Conservation (phyloP, 352 stramenopile genomes). For the Phytophthora foliorum region DNA sequence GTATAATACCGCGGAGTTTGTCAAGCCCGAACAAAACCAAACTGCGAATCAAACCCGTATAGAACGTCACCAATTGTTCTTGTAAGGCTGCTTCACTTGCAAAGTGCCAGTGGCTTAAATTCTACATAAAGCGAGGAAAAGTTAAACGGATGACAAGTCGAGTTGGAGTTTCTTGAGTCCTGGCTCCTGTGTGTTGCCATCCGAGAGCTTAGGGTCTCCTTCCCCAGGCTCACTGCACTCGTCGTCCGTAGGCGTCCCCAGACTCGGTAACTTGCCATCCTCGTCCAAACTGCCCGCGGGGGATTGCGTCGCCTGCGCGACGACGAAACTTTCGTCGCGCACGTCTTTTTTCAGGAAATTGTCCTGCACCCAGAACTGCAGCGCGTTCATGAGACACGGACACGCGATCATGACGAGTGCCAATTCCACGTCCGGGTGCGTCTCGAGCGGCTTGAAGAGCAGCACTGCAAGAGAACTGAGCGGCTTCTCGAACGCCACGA, state of each 20-base stretch:
- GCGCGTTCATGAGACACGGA: slow-evolving; percentile 89
- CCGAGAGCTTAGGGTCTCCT: slow-evolving; percentile 31
- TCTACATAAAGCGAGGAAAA: slow-evolving; percentile 10
- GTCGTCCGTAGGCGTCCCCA: slow-evolving; percentile 47
- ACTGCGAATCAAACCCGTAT: too few relatives aligned
- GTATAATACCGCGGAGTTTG: too few relatives aligned
- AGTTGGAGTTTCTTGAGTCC: slow-evolving; percentile 31
- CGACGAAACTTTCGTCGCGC: slow-evolving; percentile 62
- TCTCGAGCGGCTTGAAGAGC: slow-evolving; percentile 76
- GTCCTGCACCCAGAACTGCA: slow-evolving; percentile 93
- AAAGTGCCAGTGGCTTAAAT: slow-evolving; percentile 10
- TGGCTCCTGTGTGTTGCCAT: slow-evolving; percentile 24
- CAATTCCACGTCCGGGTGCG: slow-evolving; percentile 79
- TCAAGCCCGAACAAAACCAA: too few relatives aligned
- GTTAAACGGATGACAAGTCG: slow-evolving; percentile 34
- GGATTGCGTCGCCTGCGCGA: slow-evolving; percentile 48
- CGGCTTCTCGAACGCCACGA: slow-evolving; percentile 75
- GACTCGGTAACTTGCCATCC: slow-evolving; percentile 38
- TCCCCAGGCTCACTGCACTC: slow-evolving; percentile 36
- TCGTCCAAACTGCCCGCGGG: slow-evolving; percentile 29
- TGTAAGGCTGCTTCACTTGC: slow-evolving; percentile 18
- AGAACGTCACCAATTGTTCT: too few relatives aligned
- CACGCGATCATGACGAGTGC: slow-evolving; percentile 91
- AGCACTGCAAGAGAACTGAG: slow-evolving; percentile 65
- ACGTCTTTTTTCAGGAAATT: slow-evolving; percentile 92